phyloP scores from a whole-genome alignment of 371 early-diverging fungal genomes.

The Circinella umbellata region DNA sequence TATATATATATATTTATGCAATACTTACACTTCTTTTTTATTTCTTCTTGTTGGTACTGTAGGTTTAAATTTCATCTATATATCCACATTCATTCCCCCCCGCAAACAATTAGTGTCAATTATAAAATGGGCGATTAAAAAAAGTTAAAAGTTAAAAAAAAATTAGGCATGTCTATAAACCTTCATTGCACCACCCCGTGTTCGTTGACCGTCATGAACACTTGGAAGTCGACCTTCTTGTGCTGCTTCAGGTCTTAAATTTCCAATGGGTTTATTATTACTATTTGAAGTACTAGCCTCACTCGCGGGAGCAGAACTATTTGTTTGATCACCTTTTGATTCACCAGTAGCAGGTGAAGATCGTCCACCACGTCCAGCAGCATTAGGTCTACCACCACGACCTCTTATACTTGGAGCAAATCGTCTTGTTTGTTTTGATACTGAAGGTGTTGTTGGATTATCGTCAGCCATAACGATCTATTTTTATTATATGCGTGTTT shows the following conservation, averaged over 20 bases:
- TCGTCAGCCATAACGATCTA: slow-evolving; percentile 10
- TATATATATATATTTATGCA: not conserved
- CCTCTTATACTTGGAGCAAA: slow-evolving; percentile 42
- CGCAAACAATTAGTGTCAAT: not conserved
- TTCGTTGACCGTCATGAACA: slow-evolving; percentile 48
- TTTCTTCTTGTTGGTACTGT: slow-evolving; percentile 65
- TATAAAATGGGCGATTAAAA: not conserved
- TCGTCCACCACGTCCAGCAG: slow-evolving; percentile 9
- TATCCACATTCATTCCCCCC: no score
- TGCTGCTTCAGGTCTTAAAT: slow-evolving; percentile 39
- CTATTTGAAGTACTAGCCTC: not conserved
- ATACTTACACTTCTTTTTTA: slow-evolving; percentile 64
- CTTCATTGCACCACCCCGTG: slow-evolving; percentile 55
- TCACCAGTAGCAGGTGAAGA: not conserved
- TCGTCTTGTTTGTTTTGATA: slow-evolving; percentile 40
- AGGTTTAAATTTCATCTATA: slow-evolving; percentile 71
- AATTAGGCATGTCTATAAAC: slow-evolving; percentile 24
- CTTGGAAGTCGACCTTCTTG: slow-evolving; percentile 47
- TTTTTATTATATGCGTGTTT: not conserved
- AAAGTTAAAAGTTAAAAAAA: no score
- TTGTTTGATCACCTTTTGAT: not conserved
- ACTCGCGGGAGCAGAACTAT: not conserved
- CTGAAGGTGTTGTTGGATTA: slow-evolving; percentile 30
- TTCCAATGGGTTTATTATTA: slow-evolving; percentile 33
- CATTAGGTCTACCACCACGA: slow-evolving; percentile 15